Base-by-base conservation (phyloP, 1,284 basidiomycete genomes). In the Cutaneotrichosporon mucoides region DNA sequence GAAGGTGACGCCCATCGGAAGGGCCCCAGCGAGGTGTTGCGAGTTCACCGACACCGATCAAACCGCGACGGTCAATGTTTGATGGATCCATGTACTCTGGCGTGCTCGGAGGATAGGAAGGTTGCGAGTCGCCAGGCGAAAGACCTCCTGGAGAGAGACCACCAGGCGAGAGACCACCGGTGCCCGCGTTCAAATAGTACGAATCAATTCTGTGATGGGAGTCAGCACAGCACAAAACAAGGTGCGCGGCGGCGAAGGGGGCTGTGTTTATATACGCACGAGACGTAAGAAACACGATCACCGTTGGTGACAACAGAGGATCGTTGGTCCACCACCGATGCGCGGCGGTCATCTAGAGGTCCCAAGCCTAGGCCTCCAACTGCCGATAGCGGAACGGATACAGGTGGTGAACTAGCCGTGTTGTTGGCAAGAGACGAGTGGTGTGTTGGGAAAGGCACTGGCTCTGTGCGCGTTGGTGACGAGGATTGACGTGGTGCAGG, bases 1-100 rank as follows among this genome's bases (percentile, higher is more conserved):
- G 65, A 12, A 68, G 53, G 57, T 72, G 70, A 36, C 61, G 55
- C 48, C 79, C 71, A 53, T 63, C 56, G 3, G 76, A 73, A 65
- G 80, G 80, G 57, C 84, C 83, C 94, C 93, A 99, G 64, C 93
- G 85, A 42, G 95, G 95, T n/a, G 95, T 98, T 6, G 92, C 83
- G n/a, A 98, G 84, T 79, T 98, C 95, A 42, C 95, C 95, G 9
- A 98, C 89, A 16, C 95, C 95, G 56, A 98, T 86, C 44, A 98
- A 84, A 33, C 86, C 89, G 13, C 87, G 84, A 57, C 95, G 84
- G 79, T 99, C 94, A 65, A 94, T 92, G 63, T 82, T 79, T 9
- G 88, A 85, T 10, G 90, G 89, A 78, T 92, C 88, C 65, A 66
- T 56, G 47, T 63, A 57, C 15, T 73, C 70, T 11, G 76, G 73